These are phyloP conservation scores for Dalechampia spathulata DNA, from an alignment of 441 rosid genomes.

Conservation along the genomic window DNA sequence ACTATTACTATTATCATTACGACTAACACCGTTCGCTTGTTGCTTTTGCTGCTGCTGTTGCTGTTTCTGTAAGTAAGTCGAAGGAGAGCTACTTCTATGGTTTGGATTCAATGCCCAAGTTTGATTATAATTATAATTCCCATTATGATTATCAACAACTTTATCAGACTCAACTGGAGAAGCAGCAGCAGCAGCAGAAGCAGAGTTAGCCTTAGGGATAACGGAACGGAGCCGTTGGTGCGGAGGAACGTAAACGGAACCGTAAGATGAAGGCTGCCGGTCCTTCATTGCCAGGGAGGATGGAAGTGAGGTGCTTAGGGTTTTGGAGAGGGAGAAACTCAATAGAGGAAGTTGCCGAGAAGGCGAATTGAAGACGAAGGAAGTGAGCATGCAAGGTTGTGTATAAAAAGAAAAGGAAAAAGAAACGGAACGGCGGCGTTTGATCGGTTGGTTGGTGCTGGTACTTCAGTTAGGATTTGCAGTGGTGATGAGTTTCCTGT, in stretches of 20 bases:
- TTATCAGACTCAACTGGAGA: constrained; percentile 17
- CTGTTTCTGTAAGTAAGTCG: constrained; percentile 13
- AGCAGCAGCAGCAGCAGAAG: too few species aligned
- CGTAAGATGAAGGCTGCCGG: constrained; percentile 50
- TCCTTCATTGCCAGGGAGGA: constrained; percentile 48
- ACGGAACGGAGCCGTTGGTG: constrained; percentile 66
- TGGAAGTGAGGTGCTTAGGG: constrained; percentile 19
- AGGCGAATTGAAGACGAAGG: not conserved
- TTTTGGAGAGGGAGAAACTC: constrained; percentile 7
- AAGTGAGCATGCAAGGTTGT: constrained; percentile 19
- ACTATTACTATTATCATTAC: not conserved
- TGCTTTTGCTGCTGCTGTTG: constrained; percentile 11
- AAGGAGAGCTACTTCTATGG: not conserved
- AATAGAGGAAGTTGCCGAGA: constrained; percentile 3
- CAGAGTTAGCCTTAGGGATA: constrained; percentile 23
- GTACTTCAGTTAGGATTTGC: too few species aligned
- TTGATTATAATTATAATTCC: constrained; percentile 10
- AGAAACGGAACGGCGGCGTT: too few species aligned
- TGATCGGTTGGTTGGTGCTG: too few species aligned
- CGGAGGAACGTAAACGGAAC: constrained; percentile 69
- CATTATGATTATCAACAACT: constrained; percentile 10
- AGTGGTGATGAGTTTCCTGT: too few species aligned
- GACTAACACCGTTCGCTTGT: too few species aligned
- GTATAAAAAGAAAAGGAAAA: too few species aligned
- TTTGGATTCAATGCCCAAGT: constrained; percentile 14